Evolutionary conservation across 164 flowering plant species (phyloP), one percentile per base, ranked within the genome.

Genomic region (Brasenia schreberi): DNA sequence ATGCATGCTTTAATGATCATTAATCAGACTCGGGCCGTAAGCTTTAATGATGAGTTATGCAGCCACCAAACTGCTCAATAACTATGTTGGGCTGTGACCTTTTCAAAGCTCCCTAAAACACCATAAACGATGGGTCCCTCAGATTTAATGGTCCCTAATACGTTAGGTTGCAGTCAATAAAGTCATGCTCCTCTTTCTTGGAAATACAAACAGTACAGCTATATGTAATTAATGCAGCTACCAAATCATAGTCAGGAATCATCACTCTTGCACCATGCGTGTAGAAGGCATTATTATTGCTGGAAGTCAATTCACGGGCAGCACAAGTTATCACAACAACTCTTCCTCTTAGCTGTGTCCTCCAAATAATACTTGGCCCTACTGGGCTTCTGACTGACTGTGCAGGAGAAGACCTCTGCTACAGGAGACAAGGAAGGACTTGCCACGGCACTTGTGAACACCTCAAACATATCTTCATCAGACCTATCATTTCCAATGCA

Each of bases 381-480:
- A 69, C 84, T 81, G 9, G 85, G 85, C 63, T 82, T 82, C 68
- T 78, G 81, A 17, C 85, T 81, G 19, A 82, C 85, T 1, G 85
- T 82, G 78, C 85, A 82, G 18, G 85, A 83, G 66, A 82, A 82
- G 60, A 82, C 81, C 70, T 77, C 80, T 4, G 83, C 82, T 4
- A 77, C 75, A 0, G 82, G 77, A 2, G 83, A 76, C 52, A 80
- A 77, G 42, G 74, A 66, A 53, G 80, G 73, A 45, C 79, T 73
- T 0, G 74, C 59, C 65, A 71, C 39, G 68, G 83, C 80, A 69
- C 77, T 79, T 17, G 59, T 59, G 39, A 82, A 69, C 61, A 78
- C 77, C 65, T 78, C 83, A 56, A 82, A 82, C 85, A 82, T 82
- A 70, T 82, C 85, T 65, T 82, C 85, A 64, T 82, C 85, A 6